Percentiles rank a stretch among this genome's conserved stretches.
Conservation (phyloP, 208 protist species). For the Leishmania tarentolae region DNA sequence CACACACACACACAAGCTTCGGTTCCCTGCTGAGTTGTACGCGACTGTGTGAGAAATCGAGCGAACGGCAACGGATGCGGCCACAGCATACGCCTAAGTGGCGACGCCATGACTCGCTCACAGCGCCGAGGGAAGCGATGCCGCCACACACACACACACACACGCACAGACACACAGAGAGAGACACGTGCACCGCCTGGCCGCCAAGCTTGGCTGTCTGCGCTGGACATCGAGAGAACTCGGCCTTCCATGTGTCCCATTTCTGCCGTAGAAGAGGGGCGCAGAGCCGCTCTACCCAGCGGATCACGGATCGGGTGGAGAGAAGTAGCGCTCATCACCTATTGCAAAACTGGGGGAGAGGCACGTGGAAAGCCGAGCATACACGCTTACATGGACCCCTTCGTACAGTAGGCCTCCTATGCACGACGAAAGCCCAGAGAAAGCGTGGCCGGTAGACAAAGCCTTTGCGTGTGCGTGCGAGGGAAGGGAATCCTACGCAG, state of each 20-base stretch:
- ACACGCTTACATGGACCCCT: neutral
- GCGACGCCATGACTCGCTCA: neutral
- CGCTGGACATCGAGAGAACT: neutral
- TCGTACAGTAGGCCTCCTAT: neutral
- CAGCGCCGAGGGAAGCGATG: neutral
- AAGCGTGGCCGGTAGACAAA: too few relatives aligned
- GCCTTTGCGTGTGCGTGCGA: neutral
- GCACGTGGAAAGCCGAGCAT: too few relatives aligned
- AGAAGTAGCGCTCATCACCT: too few relatives aligned
- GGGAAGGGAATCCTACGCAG: neutral
- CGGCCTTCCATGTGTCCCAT: neutral
- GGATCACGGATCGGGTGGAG: too few relatives aligned
- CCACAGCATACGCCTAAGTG: neutral
- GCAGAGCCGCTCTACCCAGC: too few relatives aligned
- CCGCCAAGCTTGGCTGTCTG: neutral
- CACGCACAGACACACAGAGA: too few relatives aligned
- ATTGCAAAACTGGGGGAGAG: too few relatives aligned
- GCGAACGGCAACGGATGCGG: too few relatives aligned
- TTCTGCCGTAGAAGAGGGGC: neutral
- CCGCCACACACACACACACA: neutral
- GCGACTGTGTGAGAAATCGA: neutral
- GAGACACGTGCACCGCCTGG: too few relatives aligned
- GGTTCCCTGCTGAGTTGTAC: neutral
- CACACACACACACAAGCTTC: neutral
- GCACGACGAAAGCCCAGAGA: neutral